A percentile compares a stretch with the other conserved stretches of the same genome.
These are phyloP conservation scores for Eucalyptus viminalis DNA, from an alignment of 345 rosid species.

Conservation along the genomic window DNA sequence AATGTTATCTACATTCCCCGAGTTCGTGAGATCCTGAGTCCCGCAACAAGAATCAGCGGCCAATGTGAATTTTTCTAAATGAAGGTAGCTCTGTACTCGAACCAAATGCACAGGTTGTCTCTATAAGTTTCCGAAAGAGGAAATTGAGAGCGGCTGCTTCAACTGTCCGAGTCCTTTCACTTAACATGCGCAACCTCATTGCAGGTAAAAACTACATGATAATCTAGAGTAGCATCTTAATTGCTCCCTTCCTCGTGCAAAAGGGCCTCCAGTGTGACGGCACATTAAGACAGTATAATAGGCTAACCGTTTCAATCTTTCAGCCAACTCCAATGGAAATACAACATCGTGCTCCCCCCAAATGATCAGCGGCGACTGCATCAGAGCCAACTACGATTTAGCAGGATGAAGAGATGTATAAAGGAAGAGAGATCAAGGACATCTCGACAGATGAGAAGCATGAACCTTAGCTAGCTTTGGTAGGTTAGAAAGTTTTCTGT, in stretches of 20 bases:
- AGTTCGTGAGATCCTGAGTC: background rate
- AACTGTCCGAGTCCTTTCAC: background rate
- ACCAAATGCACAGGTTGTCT: background rate
- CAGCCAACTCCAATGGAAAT: slow-evolving; percentile 71
- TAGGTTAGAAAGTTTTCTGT: slow-evolving; percentile 50
- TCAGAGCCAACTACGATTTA: background rate
- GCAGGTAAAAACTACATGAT: background rate
- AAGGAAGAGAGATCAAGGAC: background rate
- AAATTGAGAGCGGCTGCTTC: background rate
- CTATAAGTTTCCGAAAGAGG: background rate
- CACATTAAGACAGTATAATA: background rate
- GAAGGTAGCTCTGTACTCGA: background rate
- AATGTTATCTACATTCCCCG: background rate
- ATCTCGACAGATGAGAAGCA: background rate
- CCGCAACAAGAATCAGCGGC: background rate
- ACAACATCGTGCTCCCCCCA: slow-evolving; percentile 86
- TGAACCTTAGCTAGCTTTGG: slow-evolving; percentile 68
- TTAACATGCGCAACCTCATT: background rate
- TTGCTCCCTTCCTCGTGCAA: background rate
- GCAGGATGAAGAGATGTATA: background rate
- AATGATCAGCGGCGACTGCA: slow-evolving; percentile 58
- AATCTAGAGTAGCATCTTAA: background rate
- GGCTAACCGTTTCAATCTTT: slow-evolving; percentile 51
- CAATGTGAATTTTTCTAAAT: background rate
- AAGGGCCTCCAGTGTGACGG: background rate